Evolutionary conservation across 1,139 yeast genomes (phyloP).

Genomic region (Hyphopichia fennica): DNA sequence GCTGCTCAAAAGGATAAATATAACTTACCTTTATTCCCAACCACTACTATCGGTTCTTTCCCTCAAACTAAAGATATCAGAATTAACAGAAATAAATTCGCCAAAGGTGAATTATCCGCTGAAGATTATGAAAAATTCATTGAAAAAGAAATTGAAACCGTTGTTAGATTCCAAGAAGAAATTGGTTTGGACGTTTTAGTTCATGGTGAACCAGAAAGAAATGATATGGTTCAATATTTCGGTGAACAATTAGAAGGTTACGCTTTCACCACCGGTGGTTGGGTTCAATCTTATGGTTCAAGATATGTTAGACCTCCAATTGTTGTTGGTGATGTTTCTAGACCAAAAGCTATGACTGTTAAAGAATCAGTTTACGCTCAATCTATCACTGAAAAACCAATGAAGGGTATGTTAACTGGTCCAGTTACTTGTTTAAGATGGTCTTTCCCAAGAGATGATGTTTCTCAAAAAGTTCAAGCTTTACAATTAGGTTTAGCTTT

Average conservation of each 20-base stretch:
- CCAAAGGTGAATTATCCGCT: slow-evolving; percentile 93
- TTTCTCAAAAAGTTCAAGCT: slow-evolving; percentile 91
- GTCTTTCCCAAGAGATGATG: slow-evolving; percentile 99
- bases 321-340: slow-evolving; percentile 97
- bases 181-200: slow-evolving; percentile 96
- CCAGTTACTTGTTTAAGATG: slow-evolving; percentile 99
- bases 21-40: slow-evolving; percentile 98
- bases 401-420: slow-evolving; percentile 99
- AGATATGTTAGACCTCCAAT: slow-evolving; percentile 99
- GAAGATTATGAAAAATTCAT: slow-evolving; percentile 95
- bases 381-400: slow-evolving; percentile 90
- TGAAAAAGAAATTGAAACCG: slow-evolving; percentile 92
- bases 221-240: slow-evolving; percentile 99
- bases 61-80: slow-evolving; percentile 99
- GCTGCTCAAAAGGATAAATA: slow-evolving; percentile 82
- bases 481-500: slow-evolving; percentile 96
- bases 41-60: slow-evolving; percentile 99
- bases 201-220: slow-evolving; percentile 99
- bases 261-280: slow-evolving; percentile 97
- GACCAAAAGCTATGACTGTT: slow-evolving; percentile 98
- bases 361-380: slow-evolving; percentile 99
- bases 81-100: slow-evolving; percentile 95
- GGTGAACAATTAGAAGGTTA: slow-evolving; percentile 99
- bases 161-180: slow-evolving; percentile 98
- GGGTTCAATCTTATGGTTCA: slow-evolving; percentile 99